A percentile compares a stretch with the other conserved stretches of the same genome.
Evolutionary conservation across 2,329 filamentous ascomycete genomes (phyloP).

Genomic region (Cytospora schulzeri): DNA sequence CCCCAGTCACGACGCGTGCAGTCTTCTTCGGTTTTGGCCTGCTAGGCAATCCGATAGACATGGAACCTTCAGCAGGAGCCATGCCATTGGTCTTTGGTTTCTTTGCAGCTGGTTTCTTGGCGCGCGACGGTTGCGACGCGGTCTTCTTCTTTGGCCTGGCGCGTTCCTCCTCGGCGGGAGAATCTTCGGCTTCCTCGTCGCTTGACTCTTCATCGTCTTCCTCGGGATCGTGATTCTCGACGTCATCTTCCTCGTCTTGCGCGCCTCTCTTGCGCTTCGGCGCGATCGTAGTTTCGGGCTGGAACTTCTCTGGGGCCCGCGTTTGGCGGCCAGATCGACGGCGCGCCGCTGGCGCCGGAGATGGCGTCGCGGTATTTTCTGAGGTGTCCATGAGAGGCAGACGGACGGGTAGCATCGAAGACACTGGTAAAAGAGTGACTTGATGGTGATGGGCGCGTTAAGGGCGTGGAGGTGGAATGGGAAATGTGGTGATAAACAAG

Average conservation of each 20-base stretch:
- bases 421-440: conserved; percentile 33
- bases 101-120: conserved; percentile 62
- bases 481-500: conserved; percentile 28
- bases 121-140: conserved; percentile 46
- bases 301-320: conserved; percentile 61
- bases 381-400: conserved; percentile 54
- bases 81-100: conserved; percentile 66
- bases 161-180: conserved; percentile 50
- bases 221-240: conserved; percentile 49
- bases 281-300: conserved; percentile 51
- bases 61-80: conserved; percentile 41
- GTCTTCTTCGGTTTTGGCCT: conserved; percentile 62
- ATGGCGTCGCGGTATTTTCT: conserved; percentile 58
- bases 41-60: conserved; percentile 48
- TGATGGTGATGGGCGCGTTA: conserved; percentile 29
- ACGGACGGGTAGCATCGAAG: conserved; percentile 44
- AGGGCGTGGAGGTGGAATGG: conserved; percentile 11
- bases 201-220: conserved; percentile 33
- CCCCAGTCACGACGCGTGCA: conserved; percentile 50
- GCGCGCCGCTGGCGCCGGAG: conserved; percentile 53
- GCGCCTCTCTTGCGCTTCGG: conserved; percentile 60
- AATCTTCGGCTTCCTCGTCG: conserved; percentile 44
- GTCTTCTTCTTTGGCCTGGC: conserved; percentile 36
- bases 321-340: conserved; percentile 72
- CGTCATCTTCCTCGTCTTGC: conserved; percentile 50